Evolutionary conservation across 768 basidiomycete species (phyloP).

Genomic region (Calocybe gangraenosa): DNA sequence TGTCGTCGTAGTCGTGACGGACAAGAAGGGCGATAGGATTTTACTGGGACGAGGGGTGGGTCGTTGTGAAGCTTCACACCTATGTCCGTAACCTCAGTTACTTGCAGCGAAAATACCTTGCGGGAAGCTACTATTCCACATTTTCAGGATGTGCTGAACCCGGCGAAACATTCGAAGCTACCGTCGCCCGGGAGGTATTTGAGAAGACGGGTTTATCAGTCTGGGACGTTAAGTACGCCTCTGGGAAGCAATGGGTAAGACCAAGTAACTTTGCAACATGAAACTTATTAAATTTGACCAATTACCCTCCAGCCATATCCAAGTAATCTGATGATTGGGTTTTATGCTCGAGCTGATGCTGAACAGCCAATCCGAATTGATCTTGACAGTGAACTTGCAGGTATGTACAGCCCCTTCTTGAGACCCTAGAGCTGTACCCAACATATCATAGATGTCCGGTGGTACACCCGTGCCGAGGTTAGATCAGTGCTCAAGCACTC

Average conservation of each 20-base stretch:
- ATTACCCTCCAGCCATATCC: constrained; percentile 68
- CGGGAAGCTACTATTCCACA: constrained; percentile 74
- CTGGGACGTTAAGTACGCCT: constrained; percentile 78
- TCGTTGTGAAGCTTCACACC: constrained; percentile 3
- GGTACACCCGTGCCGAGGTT: constrained; percentile 80
- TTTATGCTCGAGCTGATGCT: constrained; percentile 72
- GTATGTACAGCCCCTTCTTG: constrained; percentile 31
- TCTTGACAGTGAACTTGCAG: constrained; percentile 89
- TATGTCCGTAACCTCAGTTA: not conserved
- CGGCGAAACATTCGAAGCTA: constrained; percentile 89
- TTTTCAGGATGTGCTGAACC: constrained; percentile 92
- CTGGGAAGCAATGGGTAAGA: constrained; percentile 77
- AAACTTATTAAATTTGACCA: not conserved
- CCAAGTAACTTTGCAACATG: constrained; percentile 11
- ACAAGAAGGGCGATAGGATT: constrained; percentile 73
- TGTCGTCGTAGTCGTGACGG: constrained; percentile 83
- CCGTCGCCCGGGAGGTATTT: constrained; percentile 86
- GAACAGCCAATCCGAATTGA: constrained; percentile 72
- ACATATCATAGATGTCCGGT: constrained; percentile 63
- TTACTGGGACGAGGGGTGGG: constrained; percentile 81
- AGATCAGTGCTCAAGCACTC: constrained; percentile 43
- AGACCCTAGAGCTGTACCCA: not conserved
- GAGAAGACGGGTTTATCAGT: constrained; percentile 89
- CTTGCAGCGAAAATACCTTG: constrained; percentile 50
- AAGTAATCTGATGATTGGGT: constrained; percentile 84